A percentile compares a stretch with the other conserved stretches of the same genome.
These are phyloP conservation scores for Circinella umbellata DNA, from an alignment of 371 early-diverging fungal species.

Conservation along the genomic window DNA sequence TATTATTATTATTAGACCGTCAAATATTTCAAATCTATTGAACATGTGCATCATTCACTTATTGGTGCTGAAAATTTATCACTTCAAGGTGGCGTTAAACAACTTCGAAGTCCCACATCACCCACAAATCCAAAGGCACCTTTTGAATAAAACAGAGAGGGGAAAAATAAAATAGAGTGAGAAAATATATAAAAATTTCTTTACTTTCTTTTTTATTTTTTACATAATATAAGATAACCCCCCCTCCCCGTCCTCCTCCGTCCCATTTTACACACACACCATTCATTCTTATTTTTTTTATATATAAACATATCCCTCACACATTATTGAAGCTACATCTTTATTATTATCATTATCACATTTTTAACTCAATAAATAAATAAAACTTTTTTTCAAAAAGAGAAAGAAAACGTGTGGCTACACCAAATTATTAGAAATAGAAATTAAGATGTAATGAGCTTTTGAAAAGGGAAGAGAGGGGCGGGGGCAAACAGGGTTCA, in stretches of 20 bases:
- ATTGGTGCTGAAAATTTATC: constrained; percentile 83
- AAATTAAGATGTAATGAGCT: too few species aligned
- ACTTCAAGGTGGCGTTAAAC: constrained; percentile 58
- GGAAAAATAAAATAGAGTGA: not conserved
- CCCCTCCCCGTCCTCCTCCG: too few species aligned
- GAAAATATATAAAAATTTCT: too few species aligned
- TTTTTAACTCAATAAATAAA: not conserved
- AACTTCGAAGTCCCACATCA: constrained; percentile 19
- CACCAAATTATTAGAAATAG: not conserved
- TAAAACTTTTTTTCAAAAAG: not conserved
- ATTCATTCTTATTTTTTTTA: too few species aligned
- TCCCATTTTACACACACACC: too few species aligned
- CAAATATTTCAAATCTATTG: constrained; percentile 89
- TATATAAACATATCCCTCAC: too few species aligned
- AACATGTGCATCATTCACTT: constrained; percentile 82
- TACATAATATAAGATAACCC: not conserved
- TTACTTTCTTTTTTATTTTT: not conserved
- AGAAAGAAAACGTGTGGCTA: constrained; percentile 2
- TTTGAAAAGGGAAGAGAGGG: not conserved
- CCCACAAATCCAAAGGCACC: constrained; percentile 3
- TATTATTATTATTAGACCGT: constrained; percentile 59
- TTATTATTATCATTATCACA: too few species aligned
- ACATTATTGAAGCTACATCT: too few species aligned
- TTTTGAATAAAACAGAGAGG: constrained; percentile 1
- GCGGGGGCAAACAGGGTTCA: constrained; percentile 8